A percentile compares a stretch with the other conserved stretches of the same genome.
phyloP scores from a whole-genome alignment of 2,329 filamentous ascomycete species.

The Apiospora aurea region DNA sequence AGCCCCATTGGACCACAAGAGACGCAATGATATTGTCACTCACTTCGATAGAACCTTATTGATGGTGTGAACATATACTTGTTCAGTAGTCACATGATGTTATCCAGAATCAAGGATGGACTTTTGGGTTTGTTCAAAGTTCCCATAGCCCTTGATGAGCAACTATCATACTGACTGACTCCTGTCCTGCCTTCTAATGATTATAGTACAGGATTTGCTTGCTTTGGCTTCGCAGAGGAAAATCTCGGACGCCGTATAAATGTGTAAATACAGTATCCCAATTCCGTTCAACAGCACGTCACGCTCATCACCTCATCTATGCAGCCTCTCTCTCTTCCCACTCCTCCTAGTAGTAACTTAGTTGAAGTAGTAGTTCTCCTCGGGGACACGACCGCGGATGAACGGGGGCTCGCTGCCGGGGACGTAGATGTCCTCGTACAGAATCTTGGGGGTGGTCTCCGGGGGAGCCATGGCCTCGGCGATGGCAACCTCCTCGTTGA shows the following conservation, averaged over 20 bases:
- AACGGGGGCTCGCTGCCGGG: constrained; percentile 85
- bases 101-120: not conserved
- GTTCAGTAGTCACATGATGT: not conserved
- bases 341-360: constrained; percentile 38
- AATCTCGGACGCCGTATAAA: constrained; percentile 24
- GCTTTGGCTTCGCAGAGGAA: constrained; percentile 20
- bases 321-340: constrained; percentile 22
- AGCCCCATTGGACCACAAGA: not conserved
- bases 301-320: constrained; percentile 20
- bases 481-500: constrained; percentile 88
- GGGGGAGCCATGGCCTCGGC: constrained; percentile 89
- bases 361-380: constrained; percentile 95
- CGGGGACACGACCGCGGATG: constrained; percentile 84
- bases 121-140: constrained; percentile 2
- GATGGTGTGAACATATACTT: not conserved
- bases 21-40: too few species aligned
- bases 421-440: constrained; percentile 98
- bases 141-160: constrained; percentile 9
- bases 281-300: constrained; percentile 4
- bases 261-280: constrained; percentile 15
- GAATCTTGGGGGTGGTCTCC: constrained; percentile 78
- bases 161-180: constrained; percentile 23
- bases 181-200: constrained; percentile 26
- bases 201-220: constrained; percentile 29
- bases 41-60: not conserved